Percentiles rank a stretch among this genome's conserved stretches.
Conservation (phyloP, 768 basidiomycete genomes). For the Collybiopsis luxurians region DNA sequence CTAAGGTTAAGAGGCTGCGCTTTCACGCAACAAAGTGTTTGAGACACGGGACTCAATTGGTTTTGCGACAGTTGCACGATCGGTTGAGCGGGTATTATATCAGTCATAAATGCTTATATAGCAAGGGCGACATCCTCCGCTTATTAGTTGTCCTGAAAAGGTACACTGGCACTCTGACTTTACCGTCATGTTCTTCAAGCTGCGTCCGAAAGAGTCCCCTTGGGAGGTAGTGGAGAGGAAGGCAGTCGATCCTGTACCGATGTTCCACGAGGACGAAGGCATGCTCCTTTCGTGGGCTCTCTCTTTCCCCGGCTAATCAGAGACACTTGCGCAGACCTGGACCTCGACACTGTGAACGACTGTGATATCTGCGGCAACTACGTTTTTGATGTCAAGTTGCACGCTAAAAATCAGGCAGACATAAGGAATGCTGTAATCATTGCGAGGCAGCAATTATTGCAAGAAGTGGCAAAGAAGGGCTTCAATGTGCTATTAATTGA, state of each 20-base stretch:
- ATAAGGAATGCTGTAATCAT: slow-evolving; percentile 55
- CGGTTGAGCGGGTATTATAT: not conserved
- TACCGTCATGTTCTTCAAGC: slow-evolving; percentile 32
- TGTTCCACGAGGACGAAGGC: slow-evolving; percentile 59
- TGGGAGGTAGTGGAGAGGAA: slow-evolving; percentile 80
- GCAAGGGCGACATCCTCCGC: not conserved
- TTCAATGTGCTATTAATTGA: slow-evolving; percentile 67
- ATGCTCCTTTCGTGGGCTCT: not conserved
- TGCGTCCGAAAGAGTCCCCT: slow-evolving; percentile 57
- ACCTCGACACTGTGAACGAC: slow-evolving; percentile 53
- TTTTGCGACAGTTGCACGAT: not conserved
- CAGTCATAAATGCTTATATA: not conserved
- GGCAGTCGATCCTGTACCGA: slow-evolving; percentile 60
- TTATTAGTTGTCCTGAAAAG: too few species aligned
- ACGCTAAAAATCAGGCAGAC: slow-evolving; percentile 40
- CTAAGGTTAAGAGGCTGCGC: too few species aligned
- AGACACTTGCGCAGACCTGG: slow-evolving; percentile 47
- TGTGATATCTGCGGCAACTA: slow-evolving; percentile 58
- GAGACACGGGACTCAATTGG: too few species aligned
- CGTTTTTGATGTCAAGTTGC: slow-evolving; percentile 52
- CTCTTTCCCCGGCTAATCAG: not conserved
- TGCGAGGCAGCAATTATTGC: slow-evolving; percentile 61
- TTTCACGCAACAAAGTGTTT: too few species aligned
- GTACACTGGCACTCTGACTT: not conserved
- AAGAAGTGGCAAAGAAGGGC: slow-evolving; percentile 49